Evolutionary conservation across 2,329 filamentous ascomycete genomes (phyloP).

Genomic region (Cladosporium sp.): DNA sequence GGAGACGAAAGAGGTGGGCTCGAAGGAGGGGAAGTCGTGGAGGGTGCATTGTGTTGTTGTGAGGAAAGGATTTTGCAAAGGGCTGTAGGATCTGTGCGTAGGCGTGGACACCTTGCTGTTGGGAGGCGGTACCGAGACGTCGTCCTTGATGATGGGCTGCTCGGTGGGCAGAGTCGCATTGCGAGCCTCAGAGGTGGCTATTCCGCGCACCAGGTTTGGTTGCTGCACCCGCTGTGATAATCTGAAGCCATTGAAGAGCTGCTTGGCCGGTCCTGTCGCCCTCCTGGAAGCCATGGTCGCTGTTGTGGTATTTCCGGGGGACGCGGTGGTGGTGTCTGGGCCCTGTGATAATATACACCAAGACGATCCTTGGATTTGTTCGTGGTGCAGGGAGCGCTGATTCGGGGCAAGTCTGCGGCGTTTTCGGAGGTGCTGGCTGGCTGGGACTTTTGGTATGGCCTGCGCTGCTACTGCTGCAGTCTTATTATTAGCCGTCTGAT

Average conservation of each 20-base stretch:
- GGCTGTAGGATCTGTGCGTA: constrained; percentile 10
- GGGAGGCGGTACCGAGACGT: constrained; percentile 17
- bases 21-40: constrained; percentile 83
- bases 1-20: constrained; percentile 70
- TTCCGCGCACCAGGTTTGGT: constrained; percentile 45
- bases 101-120: constrained; percentile 21
- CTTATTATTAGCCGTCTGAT: background rate
- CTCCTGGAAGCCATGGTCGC: constrained; percentile 37
- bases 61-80: constrained; percentile 42
- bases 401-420: background rate
- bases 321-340: constrained; percentile 7
- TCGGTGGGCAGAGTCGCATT: constrained; percentile 28
- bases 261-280: constrained; percentile 34
- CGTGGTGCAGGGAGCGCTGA: constrained; percentile 9
- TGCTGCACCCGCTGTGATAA: constrained; percentile 18
- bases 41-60: constrained; percentile 72
- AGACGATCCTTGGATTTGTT: background rate
- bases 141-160: constrained; percentile 18
- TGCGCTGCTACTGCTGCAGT: constrained; percentile 15
- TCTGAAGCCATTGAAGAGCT: constrained; percentile 26
- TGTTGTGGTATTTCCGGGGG: constrained; percentile 14
- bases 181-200: constrained; percentile 51
- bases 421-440: background rate
- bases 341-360: too few relatives aligned
- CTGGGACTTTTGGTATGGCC: too few relatives aligned